Evolutionary conservation across 805 yeast species (phyloP).

Genomic region (Candida nemodendra): DNA sequence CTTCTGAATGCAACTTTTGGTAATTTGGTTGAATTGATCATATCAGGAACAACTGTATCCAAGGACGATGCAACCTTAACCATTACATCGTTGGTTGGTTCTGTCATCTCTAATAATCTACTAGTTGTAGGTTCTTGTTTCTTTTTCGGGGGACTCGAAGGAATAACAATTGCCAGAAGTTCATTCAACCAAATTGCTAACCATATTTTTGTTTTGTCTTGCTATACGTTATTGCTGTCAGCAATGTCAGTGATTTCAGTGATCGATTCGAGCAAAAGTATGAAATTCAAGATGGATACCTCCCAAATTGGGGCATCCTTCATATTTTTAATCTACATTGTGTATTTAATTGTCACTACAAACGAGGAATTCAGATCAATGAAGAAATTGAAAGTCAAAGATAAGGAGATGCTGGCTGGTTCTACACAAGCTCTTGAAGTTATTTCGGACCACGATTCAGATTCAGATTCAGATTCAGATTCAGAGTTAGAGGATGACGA

Average conservation of each 20-base stretch:
- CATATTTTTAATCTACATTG: constrained; percentile 11
- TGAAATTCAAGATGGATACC: constrained; percentile 14
- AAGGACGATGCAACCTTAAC: constrained; percentile 18
- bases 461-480: constrained; percentile 7
- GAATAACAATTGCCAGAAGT: constrained; percentile 3
- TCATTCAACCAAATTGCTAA: constrained; percentile 11
- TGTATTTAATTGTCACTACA: constrained; percentile 14
- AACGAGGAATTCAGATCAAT: constrained; percentile 15
- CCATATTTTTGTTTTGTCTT: constrained; percentile 12
- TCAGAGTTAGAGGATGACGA: constrained; percentile 9
- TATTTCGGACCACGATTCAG: constrained; percentile 7
- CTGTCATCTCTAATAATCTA: constrained; percentile 15
- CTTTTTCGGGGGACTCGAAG: constrained; percentile 17
- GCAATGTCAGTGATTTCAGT: constrained; percentile 16
- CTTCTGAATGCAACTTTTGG: constrained; percentile 16
- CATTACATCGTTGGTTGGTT: constrained; percentile 15
- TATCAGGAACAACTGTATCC: constrained; percentile 17
- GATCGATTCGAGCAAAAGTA: constrained; percentile 11
- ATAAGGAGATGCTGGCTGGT: too few species aligned
- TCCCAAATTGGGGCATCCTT: constrained; percentile 17
- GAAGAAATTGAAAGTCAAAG: constrained; percentile 12
- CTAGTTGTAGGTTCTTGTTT: constrained; percentile 17
- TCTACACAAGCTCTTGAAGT: background rate
- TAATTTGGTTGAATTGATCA: constrained; percentile 15
- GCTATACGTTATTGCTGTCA: constrained; percentile 7